Evolutionary conservation across 2,329 filamentous ascomycete genomes (phyloP).

Genomic region (Aspergillus candidus): DNA sequence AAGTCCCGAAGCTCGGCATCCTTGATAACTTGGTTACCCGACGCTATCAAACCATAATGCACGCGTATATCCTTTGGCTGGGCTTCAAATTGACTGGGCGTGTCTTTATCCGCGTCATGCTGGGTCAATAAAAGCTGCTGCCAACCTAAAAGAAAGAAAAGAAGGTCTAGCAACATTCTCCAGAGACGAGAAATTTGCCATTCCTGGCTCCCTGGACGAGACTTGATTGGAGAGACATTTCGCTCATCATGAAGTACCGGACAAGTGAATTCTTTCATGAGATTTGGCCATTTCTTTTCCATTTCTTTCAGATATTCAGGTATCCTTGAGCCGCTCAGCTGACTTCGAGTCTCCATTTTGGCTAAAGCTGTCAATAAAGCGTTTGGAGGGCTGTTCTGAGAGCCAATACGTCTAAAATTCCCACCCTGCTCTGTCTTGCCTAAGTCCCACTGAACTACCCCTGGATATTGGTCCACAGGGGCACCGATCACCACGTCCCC

Average conservation of each 20-base stretch:
- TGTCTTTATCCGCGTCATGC: background rate
- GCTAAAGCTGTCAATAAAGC: background rate
- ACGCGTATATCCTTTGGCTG: background rate
- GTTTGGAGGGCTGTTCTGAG: background rate
- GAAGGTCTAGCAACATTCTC: too few species aligned
- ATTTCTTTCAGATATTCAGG: background rate
- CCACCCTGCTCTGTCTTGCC: background rate
- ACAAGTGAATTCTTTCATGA: background rate
- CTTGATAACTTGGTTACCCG: background rate
- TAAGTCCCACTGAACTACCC: background rate
- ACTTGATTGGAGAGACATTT: too few species aligned
- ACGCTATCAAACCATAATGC: background rate
- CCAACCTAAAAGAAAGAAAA: too few species aligned
- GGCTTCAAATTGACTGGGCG: too few species aligned
- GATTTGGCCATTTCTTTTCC: background rate
- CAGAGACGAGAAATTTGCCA: too few species aligned
- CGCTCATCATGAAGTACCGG: too few species aligned
- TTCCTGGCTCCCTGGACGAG: too few species aligned
- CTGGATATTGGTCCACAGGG: background rate
- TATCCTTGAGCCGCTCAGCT: background rate
- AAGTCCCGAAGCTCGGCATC: background rate
- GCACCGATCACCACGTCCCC: constrained; percentile 15
- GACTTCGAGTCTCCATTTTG: background rate
- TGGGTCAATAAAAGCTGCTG: too few species aligned
- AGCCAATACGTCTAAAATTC: constrained; percentile 1